These are phyloP conservation scores for Vitis hybrid DNA, from an alignment of 177 flowering plant species.

Conservation along the genomic window DNA sequence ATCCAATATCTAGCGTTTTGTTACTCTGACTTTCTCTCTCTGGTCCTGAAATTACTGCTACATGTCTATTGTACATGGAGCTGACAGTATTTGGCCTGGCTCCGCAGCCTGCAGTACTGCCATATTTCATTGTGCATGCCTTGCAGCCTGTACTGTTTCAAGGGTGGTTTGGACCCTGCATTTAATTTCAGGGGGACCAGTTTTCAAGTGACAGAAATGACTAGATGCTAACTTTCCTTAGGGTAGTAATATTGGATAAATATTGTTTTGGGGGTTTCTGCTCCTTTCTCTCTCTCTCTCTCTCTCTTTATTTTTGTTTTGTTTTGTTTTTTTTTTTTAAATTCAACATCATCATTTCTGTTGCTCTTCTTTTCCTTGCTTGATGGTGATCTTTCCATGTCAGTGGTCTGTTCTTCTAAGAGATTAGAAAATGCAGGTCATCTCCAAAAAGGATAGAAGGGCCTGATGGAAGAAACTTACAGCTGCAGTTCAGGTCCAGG, in stretches of 20 bases:
- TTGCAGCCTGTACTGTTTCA: no score
- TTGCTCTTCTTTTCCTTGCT: not conserved
- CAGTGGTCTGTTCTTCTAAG: constrained; percentile 6
- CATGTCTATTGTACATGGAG: no score
- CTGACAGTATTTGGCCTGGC: no score
- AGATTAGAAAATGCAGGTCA: constrained; percentile 42
- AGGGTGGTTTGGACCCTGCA: no score
- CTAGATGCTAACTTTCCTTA: not conserved
- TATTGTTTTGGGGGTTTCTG: not conserved
- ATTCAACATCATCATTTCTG: not conserved
- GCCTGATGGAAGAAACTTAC: constrained; percentile 78
- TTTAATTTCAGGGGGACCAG: no score
- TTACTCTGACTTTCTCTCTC: not conserved
- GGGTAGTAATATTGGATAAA: no score
- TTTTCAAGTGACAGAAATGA: not conserved
- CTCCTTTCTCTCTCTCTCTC: not conserved
- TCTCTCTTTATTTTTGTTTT: not conserved
- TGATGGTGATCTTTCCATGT: not conserved
- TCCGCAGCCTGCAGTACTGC: no score
- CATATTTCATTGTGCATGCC: no score
- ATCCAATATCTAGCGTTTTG: not conserved
- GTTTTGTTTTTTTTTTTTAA: not conserved
- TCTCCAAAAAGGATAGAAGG: constrained; percentile 82
- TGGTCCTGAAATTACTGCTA: not conserved
- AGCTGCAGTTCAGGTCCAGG: constrained; percentile 75